Conservation (phyloP, 202 grass and related monocot genomes). For the Schoenoplectus triqueter region DNA sequence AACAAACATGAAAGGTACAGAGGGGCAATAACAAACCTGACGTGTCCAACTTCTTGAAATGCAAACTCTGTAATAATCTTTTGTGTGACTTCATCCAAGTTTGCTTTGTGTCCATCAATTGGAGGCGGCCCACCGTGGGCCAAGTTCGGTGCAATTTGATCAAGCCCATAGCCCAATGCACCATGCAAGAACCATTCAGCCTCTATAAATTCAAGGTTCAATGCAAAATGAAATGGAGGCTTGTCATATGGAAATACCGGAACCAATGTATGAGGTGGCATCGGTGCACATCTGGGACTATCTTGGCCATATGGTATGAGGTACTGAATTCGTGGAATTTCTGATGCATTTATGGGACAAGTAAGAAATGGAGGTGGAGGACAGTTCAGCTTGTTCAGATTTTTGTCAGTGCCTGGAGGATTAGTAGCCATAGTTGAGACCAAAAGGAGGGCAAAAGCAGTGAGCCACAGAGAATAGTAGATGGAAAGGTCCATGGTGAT, state of each 20-base stretch:
- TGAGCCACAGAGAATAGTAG: conserved; percentile 25
- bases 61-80: conserved; percentile 53
- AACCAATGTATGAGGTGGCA: conserved; percentile 32
- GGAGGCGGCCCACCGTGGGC: conserved; percentile 58
- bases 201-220: conserved; percentile 74
- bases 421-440: not conserved
- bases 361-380: not conserved
- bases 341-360: conserved; percentile 12
- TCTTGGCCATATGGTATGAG: not conserved
- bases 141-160: conserved; percentile 56
- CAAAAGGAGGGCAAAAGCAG: conserved; percentile 1
- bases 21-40: conserved; percentile 50
- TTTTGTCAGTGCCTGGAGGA: too few relatives aligned
- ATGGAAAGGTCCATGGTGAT: conserved; percentile 20
- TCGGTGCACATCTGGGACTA: conserved; percentile 30
- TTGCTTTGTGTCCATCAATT: conserved; percentile 62
- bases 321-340: not conserved
- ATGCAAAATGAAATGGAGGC: conserved; percentile 59
- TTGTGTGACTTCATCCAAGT: conserved; percentile 54
- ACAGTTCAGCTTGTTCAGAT: not conserved
- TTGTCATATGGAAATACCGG: conserved; percentile 59
- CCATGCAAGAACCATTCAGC: conserved; percentile 65
- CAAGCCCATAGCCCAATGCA: conserved; percentile 58
- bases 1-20: not conserved
- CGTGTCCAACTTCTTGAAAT: conserved; percentile 65